phyloP scores from a whole-genome alignment of 1,284 basidiomycete genomes.

The Ustilago shanxiensis region DNA sequence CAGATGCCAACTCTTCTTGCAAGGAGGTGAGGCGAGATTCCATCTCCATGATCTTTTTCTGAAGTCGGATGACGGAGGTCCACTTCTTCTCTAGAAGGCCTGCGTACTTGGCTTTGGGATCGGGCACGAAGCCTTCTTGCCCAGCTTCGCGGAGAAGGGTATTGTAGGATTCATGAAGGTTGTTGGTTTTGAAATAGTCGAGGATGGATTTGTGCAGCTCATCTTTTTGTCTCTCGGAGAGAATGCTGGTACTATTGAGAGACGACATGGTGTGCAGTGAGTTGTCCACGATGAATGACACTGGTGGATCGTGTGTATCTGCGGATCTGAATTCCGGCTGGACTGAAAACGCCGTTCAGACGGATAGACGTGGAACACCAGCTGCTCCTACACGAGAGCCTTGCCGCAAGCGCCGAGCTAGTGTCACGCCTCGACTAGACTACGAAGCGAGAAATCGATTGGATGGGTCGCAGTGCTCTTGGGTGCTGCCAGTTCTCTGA shows the following conservation, averaged over 20 bases:
- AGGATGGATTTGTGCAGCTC: conserved; percentile 89
- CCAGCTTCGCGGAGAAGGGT: conserved; percentile 76
- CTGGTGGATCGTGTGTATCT: neutral
- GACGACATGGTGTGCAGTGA: conserved; percentile 17
- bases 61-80: conserved; percentile 90
- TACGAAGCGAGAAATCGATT: too few relatives aligned
- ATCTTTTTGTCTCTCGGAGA: conserved; percentile 84
- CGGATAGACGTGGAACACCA: too few relatives aligned
- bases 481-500: too few relatives aligned
- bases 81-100: conserved; percentile 93
- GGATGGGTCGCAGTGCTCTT: too few relatives aligned
- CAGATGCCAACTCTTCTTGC: conserved; percentile 78
- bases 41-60: conserved; percentile 84
- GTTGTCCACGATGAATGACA: too few relatives aligned
- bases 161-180: conserved; percentile 77
- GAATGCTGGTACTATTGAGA: conserved; percentile 66
- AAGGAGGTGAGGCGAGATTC: conserved; percentile 82
- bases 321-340: too few relatives aligned
- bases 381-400: too few relatives aligned
- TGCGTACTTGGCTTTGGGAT: conserved; percentile 84
- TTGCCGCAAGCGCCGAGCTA: too few relatives aligned
- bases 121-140: conserved; percentile 78
- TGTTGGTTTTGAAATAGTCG: conserved; percentile 81
- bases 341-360: too few relatives aligned
- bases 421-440: too few relatives aligned